Base-by-base conservation (phyloP, 2,329 filamentous ascomycete species). In the Beauveria scarabaeidicola region DNA sequence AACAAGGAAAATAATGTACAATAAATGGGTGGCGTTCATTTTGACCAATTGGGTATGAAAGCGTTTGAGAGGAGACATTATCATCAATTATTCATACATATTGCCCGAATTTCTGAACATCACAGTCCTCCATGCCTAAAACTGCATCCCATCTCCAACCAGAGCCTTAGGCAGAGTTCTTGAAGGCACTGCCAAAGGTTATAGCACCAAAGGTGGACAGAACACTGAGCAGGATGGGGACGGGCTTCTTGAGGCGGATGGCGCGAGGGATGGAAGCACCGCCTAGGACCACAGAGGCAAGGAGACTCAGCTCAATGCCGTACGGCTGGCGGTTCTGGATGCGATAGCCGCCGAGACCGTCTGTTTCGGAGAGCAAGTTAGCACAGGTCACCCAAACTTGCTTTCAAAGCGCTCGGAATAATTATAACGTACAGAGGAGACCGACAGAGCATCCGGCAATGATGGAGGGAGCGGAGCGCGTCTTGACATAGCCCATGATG, bases 231-330 rank as follows among this genome's bases (percentile, higher is more conserved):
- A 87, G 84, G 59, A 89, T 80, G 1, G 94, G 93, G 56, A 99
- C 83, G 0, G 90, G 89, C 81, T 97, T 99, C 66, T 82, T 80
- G 46, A 86, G 82, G 72, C 86, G 90, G 69, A 99, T 85, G 5
- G 91, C 94, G 56, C 94, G 83, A 13, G 94, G 94, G 62, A 97
- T 87, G 2, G 90, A 88, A 46, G 89, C 89, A 21, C 91, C 91
- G 46, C 82, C 93, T 40, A 99, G 81, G 27, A 97, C 77, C n/a
- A 91, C 68, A 0, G 90, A 96, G 5, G 94, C 94, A 47, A 97
- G 79, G 10, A 99, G 81, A n/a, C 88, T 90, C 47, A 96, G 78
- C 75, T 97, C 94, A 66, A 95, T 77, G 63, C 93, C 94, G 72
- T 94, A 96, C 3, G 89, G 72, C 71, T 91, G 82, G 62, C 81